These are phyloP conservation scores for Ogataea pini DNA, from an alignment of 805 yeast genomes.

Conservation along the genomic window DNA sequence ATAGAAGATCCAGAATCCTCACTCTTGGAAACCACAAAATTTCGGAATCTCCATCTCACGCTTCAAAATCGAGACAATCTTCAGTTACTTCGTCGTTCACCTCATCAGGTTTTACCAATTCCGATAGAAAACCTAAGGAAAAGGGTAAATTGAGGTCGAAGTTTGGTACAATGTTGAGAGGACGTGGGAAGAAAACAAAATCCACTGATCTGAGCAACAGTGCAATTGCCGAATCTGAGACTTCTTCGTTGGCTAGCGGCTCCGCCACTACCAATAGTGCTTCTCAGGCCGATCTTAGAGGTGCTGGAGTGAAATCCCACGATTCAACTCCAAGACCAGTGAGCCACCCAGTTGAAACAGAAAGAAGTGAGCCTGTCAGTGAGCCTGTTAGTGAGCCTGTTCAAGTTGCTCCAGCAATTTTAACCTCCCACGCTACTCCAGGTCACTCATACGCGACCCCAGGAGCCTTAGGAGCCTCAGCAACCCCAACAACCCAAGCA, in stretches of 20 bases:
- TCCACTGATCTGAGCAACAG: conserved; percentile 25
- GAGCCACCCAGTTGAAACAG: too few relatives aligned
- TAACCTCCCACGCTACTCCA: not conserved
- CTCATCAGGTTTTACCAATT: conserved; percentile 9
- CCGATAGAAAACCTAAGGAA: conserved; percentile 29
- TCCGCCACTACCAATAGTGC: conserved; percentile 9
- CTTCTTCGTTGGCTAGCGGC: conserved; percentile 30
- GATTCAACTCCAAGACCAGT: not conserved
- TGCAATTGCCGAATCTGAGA: conserved; percentile 36
- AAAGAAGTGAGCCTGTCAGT: conserved; percentile 1
- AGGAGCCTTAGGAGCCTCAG: not conserved
- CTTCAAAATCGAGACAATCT: conserved; percentile 17
- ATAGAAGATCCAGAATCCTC: conserved; percentile 15
- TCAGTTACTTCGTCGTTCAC: conserved; percentile 16
- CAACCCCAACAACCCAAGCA: too few relatives aligned
- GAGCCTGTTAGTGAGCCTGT: conserved; percentile 1
- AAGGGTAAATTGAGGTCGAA: conserved; percentile 55
- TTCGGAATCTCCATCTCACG: conserved; percentile 9
- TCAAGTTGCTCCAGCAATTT: not conserved
- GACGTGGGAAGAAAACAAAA: conserved; percentile 56
- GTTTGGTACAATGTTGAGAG: conserved; percentile 69
- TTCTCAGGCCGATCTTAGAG: conserved; percentile 1
- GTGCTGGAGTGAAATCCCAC: conserved; percentile 3
- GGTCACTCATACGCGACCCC: too few relatives aligned
- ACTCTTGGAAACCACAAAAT: conserved; percentile 12